phyloP scores from a whole-genome alignment of 2,329 filamentous ascomycete genomes.

The Aspergillus intermedius region DNA sequence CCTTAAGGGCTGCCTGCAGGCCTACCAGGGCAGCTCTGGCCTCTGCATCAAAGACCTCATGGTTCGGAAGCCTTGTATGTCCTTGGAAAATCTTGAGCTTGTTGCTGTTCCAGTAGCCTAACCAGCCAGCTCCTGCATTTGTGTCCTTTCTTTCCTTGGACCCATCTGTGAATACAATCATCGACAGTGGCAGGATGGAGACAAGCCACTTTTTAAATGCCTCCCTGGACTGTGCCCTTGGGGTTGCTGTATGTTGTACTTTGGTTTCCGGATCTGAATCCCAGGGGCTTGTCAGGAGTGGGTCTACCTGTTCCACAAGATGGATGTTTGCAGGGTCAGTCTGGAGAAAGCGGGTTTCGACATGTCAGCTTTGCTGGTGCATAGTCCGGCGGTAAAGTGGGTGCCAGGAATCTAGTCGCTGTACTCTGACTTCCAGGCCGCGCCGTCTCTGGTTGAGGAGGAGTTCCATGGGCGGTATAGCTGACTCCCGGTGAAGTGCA shows the following conservation, averaged over 20 bases:
- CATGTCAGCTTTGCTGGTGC: not conserved
- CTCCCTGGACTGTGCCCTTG: not conserved
- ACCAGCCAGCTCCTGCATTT: not conserved
- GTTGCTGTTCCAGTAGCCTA: not conserved
- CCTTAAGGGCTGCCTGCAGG: not conserved
- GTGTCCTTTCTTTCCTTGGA: not conserved
- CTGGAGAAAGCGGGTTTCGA: not conserved
- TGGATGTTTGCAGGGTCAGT: too few relatives aligned
- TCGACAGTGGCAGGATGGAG: not conserved
- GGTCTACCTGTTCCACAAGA: not conserved
- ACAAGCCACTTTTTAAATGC: not conserved
- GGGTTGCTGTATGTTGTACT: not conserved
- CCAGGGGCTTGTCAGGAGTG: not conserved
- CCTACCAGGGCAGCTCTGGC: too few relatives aligned
- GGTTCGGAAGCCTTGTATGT: not conserved
- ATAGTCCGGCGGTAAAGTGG: not conserved
- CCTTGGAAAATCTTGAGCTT: not conserved
- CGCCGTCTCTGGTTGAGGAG: too few relatives aligned
- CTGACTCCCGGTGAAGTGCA: too few relatives aligned
- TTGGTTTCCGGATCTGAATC: rapidly evolving
- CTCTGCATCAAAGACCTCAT: too few relatives aligned
- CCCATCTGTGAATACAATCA: not conserved
- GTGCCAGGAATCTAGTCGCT: not conserved
- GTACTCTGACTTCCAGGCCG: not conserved
- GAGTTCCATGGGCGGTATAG: too few relatives aligned